These are phyloP conservation scores for maize (Zea mays) DNA, from an alignment of 176 grass and related monocot genomes.

Conservation along the genomic window Zm-B73-REFERENCE-NAM-5.0 NC_050104.1:121095501-121096000, in stretches of 20 bases:
- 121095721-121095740: background rate
- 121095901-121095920: slow-evolving; percentile 14
- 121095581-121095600: no score
- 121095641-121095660: no score
- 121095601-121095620: no score
- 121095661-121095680: no score
- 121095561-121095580: no score
- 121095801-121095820: slow-evolving; percentile 20
- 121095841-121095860: slow-evolving; percentile 35
- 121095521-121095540: no score
- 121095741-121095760: background rate
- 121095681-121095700: background rate
- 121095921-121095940: slow-evolving; percentile 19
- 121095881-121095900: slow-evolving; percentile 12
- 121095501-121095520: no score
- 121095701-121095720: background rate
- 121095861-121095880: slow-evolving; percentile 41
- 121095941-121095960: slow-evolving; percentile 31
- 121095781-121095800: background rate
- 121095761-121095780: background rate
- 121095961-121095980: slow-evolving; percentile 49
- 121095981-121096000: slow-evolving; percentile 74
- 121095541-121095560: no score
- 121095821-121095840: slow-evolving; percentile 10
- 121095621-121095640: no score